Base-by-base conservation (phyloP, 179 eudicot genomes). In the Beta corolliflora region DNA sequence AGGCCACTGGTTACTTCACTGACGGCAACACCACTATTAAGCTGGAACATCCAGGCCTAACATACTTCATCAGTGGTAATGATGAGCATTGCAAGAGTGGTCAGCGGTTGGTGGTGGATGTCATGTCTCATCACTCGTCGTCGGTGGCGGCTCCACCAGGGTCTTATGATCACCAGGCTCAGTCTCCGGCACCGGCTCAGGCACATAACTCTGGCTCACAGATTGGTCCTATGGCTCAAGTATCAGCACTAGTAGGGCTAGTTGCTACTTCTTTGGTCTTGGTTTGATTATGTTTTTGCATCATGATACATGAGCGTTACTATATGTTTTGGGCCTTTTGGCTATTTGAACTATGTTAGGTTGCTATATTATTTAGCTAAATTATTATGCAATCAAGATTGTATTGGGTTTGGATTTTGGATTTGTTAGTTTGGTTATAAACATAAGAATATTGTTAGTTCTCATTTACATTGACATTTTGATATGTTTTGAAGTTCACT, bases 11-110 rank as follows among this genome's bases (percentile, higher is more conserved):
- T 8, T 23, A 82, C 7, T 84, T 19, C 89, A 77, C 55, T 1
- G 90, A 89, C 5, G 93, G 92, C 2, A 82, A 87, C 79, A 90
- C 90, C 0, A 52, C 67, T 2, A 66, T 91, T 45, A 80, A 79
- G 45, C 75, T 90, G 13, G 81, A 86, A 3, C 84, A 64, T 3
- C 83, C 90, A 0, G 94, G 91, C 0, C 63, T 81, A 0, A 21
- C 60, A 19, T 93, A 91, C 85, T 90, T 90, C 85, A 87, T 89
- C 14, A 93, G 93, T 69, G 93, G 93, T 1, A 45, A 80, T 8
- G 41, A 41, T 3, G 85, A 81, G 5, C 89, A 88, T 79, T 93
- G 97, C 83, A 61, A 21, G 13, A 76, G 36, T 41, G 95, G 93
- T 23, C 95, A 90, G 77, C 79, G 88, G 3, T 15, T 92, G 41